phyloP scores from a whole-genome alignment of 805 yeast species.

The Candida boleticola region DNA sequence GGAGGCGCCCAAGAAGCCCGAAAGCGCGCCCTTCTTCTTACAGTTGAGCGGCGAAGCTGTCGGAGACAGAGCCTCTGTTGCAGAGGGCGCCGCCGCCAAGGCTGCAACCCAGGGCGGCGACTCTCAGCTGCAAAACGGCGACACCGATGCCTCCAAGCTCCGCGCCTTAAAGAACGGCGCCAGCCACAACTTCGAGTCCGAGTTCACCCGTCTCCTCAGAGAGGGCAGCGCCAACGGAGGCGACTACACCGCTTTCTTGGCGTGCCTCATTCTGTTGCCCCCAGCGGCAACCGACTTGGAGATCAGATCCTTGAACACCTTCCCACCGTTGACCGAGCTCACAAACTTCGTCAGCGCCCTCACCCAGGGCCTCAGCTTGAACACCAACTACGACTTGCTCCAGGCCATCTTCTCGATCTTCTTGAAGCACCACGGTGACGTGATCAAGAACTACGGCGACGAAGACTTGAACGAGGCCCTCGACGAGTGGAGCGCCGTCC shows the following conservation, averaged over 20 bases:
- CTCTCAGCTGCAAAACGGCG: constrained; percentile 20
- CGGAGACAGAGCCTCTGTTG: constrained; percentile 64
- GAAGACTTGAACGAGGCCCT: constrained; percentile 47
- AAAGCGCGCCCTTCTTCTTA: constrained; percentile 77
- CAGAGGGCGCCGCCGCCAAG: constrained; percentile 29
- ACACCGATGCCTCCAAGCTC: constrained; percentile 29
- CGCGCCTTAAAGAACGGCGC: constrained; percentile 29
- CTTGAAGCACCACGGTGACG: constrained; percentile 79
- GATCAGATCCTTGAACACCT: constrained; percentile 69
- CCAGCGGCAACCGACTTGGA: constrained; percentile 85
- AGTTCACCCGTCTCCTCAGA: constrained; percentile 65
- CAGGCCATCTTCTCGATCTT: constrained; percentile 80
- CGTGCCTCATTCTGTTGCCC: constrained; percentile 54
- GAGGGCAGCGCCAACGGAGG: constrained; percentile 36
- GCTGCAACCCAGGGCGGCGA: constrained; percentile 11
- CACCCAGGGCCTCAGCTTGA: constrained; percentile 52
- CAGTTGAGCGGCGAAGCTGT: constrained; percentile 62
- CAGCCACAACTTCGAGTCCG: constrained; percentile 61
- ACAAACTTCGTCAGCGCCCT: constrained; percentile 66
- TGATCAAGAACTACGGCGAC: constrained; percentile 42
- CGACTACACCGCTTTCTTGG: constrained; percentile 52
- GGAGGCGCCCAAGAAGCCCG: constrained; percentile 84
- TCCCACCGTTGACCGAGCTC: constrained; percentile 68
- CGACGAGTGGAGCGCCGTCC: constrained; percentile 46
- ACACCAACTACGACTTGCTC: constrained; percentile 68